phyloP scores from a whole-genome alignment of 371 early-diverging fungal genomes.

The Actinomortierella wolfii region DNA sequence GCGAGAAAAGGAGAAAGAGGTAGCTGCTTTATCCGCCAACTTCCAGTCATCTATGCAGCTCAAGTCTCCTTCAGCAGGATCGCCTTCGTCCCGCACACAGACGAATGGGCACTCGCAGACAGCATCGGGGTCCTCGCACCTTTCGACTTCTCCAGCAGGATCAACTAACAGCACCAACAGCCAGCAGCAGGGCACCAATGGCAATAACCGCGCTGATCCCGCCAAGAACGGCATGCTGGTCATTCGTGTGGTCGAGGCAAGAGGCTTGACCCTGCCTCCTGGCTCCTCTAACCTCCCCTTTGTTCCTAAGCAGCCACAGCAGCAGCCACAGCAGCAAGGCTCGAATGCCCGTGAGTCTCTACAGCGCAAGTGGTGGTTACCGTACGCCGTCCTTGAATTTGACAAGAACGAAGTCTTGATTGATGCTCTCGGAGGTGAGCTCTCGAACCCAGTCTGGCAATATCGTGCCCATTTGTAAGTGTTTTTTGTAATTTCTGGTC shows the following conservation, averaged over 20 bases:
- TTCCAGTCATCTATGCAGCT: conserved; percentile 29
- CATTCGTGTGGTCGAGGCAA: conserved; percentile 83
- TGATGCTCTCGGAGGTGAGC: conserved; percentile 78
- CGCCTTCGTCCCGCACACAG: conserved; percentile 18
- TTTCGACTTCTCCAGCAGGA: conserved; percentile 11
- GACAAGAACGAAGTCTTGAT: conserved; percentile 93
- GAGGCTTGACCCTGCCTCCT: conserved; percentile 67
- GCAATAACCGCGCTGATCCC: conserved; percentile 8
- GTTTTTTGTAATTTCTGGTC: background rate
- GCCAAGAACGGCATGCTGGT: conserved; percentile 66
- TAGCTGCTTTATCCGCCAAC: conserved; percentile 1
- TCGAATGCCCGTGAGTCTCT: conserved; percentile 66
- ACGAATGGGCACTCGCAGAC: conserved; percentile 29
- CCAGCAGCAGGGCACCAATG: background rate
- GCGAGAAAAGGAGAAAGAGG: conserved; percentile 27
- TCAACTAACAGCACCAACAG: too few species aligned
- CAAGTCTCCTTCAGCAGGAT: conserved; percentile 13
- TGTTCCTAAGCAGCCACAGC: conserved; percentile 48
- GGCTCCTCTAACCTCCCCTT: conserved; percentile 51
- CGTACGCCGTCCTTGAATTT: conserved; percentile 90
- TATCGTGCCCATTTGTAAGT: conserved; percentile 91
- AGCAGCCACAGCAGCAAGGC: conserved; percentile 24
- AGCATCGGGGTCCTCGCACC: conserved; percentile 17
- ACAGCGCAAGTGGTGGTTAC: conserved; percentile 80
- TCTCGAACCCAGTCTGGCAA: conserved; percentile 80